phyloP scores from a whole-genome alignment of 1,284 basidiomycete species.

The Ceratobasidium sp. region DNA sequence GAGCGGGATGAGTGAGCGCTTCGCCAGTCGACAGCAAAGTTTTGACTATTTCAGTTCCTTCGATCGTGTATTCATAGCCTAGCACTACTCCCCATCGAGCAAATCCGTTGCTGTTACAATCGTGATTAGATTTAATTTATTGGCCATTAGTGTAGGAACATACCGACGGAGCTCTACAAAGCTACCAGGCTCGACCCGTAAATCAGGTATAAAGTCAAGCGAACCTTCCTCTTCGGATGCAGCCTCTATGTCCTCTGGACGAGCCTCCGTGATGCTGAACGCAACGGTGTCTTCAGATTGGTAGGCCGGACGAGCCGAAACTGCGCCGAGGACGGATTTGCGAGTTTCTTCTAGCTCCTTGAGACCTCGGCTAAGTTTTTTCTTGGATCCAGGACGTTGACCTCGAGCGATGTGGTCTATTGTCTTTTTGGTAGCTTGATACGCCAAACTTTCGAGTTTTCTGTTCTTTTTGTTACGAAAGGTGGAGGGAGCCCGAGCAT shows the following conservation, averaged over 20 bases:
- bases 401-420: conserved; percentile 11
- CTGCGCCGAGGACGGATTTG: not conserved
- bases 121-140: conserved; percentile 41
- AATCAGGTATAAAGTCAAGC: not conserved
- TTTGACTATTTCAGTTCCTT: conserved; percentile 54
- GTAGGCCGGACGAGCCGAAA: not conserved
- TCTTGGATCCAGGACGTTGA: not conserved
- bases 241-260: conserved; percentile 8
- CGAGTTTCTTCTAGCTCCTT: conserved; percentile 1
- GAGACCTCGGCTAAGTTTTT: conserved; percentile 18
- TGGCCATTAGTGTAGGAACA: conserved; percentile 47
- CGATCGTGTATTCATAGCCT: conserved; percentile 54
- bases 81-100: conserved; percentile 63
- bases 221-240: not conserved
- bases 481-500: not conserved
- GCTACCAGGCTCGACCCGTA: conserved; percentile 57
- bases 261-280: conserved; percentile 6
- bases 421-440: conserved; percentile 14
- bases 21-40: conserved; percentile 64
- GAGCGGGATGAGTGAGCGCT: conserved; percentile 60
- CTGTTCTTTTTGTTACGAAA: not conserved
- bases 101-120: conserved; percentile 58
- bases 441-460: not conserved
- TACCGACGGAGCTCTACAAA: conserved; percentile 72
- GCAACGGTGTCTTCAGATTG: conserved; percentile 5